phyloP scores from a whole-genome alignment of 768 basidiomycete species.

The Amanita pseudoporphyria region DNA sequence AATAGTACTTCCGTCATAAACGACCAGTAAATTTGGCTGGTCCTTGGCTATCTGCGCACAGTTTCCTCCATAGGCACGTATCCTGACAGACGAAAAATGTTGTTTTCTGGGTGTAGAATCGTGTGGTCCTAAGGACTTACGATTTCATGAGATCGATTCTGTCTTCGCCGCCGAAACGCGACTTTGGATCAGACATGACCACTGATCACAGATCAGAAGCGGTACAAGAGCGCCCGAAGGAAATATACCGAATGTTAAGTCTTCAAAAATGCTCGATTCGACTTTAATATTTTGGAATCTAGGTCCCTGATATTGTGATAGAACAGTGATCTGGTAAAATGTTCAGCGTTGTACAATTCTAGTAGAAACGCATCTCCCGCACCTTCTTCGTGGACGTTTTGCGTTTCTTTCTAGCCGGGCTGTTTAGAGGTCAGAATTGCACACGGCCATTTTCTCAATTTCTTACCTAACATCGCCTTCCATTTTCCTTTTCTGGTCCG shows the following conservation, averaged over 20 bases:
- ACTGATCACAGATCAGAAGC: conserved; percentile 30
- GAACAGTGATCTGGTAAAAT: conserved; percentile 38
- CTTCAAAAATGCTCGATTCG: conserved; percentile 60
- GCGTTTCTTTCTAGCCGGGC: conserved; percentile 1
- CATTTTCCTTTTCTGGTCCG: conserved; percentile 69
- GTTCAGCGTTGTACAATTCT: not conserved
- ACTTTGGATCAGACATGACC: conserved; percentile 69
- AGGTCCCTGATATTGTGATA: conserved; percentile 60
- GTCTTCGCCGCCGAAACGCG: conserved; percentile 53
- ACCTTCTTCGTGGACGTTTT: conserved; percentile 38
- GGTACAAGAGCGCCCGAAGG: not conserved
- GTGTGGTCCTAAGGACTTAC: conserved; percentile 26
- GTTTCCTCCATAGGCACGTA: conserved; percentile 60
- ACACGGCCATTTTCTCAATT: not conserved
- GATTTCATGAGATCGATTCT: conserved; percentile 61
- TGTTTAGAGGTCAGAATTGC: not conserved
- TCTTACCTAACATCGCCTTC: conserved; percentile 46
- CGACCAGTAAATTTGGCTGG: conserved; percentile 42
- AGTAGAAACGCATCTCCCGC: not conserved
- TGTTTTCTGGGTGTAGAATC: not conserved
- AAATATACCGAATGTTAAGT: conserved; percentile 68
- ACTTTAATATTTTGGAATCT: conserved; percentile 49
- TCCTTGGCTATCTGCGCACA: conserved; percentile 51
- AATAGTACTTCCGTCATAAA: conserved; percentile 61
- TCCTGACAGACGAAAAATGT: conserved; percentile 31